phyloP scores from a whole-genome alignment of 2,329 filamentous ascomycete species.

The Chaetomium strumarium region DNA sequence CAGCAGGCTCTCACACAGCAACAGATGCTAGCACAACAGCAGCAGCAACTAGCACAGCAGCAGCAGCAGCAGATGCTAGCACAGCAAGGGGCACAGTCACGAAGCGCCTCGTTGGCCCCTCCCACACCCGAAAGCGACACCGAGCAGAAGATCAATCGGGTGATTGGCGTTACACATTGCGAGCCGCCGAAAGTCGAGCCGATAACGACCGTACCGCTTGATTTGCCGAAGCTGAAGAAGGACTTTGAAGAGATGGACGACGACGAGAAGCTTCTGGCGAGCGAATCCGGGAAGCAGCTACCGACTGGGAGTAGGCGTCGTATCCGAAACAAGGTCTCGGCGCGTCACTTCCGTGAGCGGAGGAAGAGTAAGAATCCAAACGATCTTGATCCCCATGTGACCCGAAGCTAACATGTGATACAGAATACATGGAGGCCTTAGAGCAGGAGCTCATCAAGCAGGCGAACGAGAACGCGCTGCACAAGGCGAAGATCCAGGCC shows the following conservation, averaged over 20 bases:
- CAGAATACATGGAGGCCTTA: slow-evolving; percentile 95
- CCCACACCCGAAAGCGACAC: slow-evolving; percentile 35
- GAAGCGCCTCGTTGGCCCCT: too few relatives aligned
- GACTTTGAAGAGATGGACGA: slow-evolving; percentile 99
- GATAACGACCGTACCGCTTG: slow-evolving; percentile 51
- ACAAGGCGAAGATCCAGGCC: slow-evolving; percentile 74
- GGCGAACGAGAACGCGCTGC: slow-evolving; percentile 73
- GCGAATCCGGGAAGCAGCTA: slow-evolving; percentile 98
- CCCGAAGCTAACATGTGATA: slow-evolving; percentile 42
- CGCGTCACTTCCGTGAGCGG: slow-evolving; percentile 92
- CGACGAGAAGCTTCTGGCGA: slow-evolving; percentile 88
- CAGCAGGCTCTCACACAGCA: slow-evolving; percentile 63
- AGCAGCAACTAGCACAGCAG: slow-evolving; percentile 31
- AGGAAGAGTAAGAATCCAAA: slow-evolving; percentile 72
- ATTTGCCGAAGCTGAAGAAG: slow-evolving; percentile 69
- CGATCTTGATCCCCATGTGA: background rate
- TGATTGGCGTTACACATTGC: slow-evolving; percentile 86
- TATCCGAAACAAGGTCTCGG: slow-evolving; percentile 97
- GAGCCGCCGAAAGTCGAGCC: slow-evolving; percentile 53
- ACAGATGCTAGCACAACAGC: slow-evolving; percentile 53
- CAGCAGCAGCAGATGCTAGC: slow-evolving; percentile 52
- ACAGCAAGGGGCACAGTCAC: slow-evolving; percentile 52
- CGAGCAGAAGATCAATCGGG: slow-evolving; percentile 89
- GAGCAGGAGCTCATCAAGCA: slow-evolving; percentile 83
- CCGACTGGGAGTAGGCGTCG: slow-evolving; percentile 94